Evolutionary conservation across 129 eudicot species (phyloP), one percentile per base, ranked within the genome.

Genomic region (Saussurea involucrata): DNA sequence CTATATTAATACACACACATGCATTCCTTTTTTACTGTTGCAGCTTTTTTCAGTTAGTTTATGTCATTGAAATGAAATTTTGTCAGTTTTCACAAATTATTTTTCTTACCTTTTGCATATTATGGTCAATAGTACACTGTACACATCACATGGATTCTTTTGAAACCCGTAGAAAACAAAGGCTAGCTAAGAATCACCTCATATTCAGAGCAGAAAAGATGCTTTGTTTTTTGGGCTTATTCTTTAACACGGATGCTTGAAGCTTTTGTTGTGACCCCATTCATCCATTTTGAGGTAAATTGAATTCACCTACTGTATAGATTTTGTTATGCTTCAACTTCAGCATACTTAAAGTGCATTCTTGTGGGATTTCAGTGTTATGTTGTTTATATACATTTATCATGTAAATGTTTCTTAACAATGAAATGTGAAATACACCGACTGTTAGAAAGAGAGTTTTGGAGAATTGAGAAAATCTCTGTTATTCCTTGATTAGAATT

Each of bases 381-480:
- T 60, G 69, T 12, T 60, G n/a, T 76, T 65, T n/a, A 49, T n/a
- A 29, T 76, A 28, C 22, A 18, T 65, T 55, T n/a, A n/a, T n/a
- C n/a, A n/a, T n/a, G n/a, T n/a, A n/a, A n/a, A n/a, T n/a, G n/a
- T n/a, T n/a, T n/a, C n/a, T n/a, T n/a, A n/a, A n/a, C n/a, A n/a
- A n/a, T n/a, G n/a, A n/a, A n/a, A n/a, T n/a, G n/a, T n/a, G n/a
- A n/a, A n/a, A n/a, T n/a, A n/a, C n/a, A n/a, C n/a, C n/a, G n/a
- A n/a, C n/a, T n/a, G n/a, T n/a, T n/a, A n/a, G n/a, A n/a, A n/a
- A n/a, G n/a, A n/a, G n/a, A n/a, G n/a, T n/a, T n/a, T n/a, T n/a
- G n/a, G n/a, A n/a, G n/a, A n/a, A n/a, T n/a, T n/a, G n/a, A n/a
- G n/a, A n/a, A n/a, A n/a, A n/a, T n/a, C n/a, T n/a, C n/a, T n/a